phyloP scores from a whole-genome alignment of 2,329 filamentous ascomycete species.

The Capronia coronata region DNA sequence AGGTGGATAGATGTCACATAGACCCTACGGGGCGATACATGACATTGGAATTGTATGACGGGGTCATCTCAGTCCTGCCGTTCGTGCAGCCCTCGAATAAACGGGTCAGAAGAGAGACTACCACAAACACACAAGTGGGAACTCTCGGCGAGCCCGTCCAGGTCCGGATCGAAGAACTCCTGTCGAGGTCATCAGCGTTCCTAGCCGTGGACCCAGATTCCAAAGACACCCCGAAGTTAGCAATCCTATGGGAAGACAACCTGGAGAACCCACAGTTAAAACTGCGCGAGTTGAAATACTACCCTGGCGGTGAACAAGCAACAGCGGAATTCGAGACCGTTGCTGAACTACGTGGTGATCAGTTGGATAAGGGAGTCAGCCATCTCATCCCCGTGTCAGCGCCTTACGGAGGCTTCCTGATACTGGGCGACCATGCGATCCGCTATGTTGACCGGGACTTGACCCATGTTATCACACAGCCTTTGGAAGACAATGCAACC shows the following conservation, averaged over 20 bases:
- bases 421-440: conserved; percentile 73
- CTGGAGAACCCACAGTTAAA: conserved; percentile 51
- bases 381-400: conserved; percentile 56
- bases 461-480: conserved; percentile 58
- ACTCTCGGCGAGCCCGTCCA: conserved; percentile 57
- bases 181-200: conserved; percentile 60
- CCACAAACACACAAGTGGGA: conserved; percentile 31
- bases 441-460: conserved; percentile 76
- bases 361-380: conserved; percentile 54
- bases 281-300: conserved; percentile 50
- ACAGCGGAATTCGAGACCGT: conserved; percentile 50
- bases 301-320: conserved; percentile 40
- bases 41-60: conserved; percentile 62
- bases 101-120: conserved; percentile 29
- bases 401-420: conserved; percentile 62
- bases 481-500: conserved; percentile 61
- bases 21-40: conserved; percentile 69
- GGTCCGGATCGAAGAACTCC: conserved; percentile 59
- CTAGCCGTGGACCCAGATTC: conserved; percentile 47
- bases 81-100: conserved; percentile 51
- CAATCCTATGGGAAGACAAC: conserved; percentile 60
- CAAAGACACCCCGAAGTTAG: conserved; percentile 52
- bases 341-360: conserved; percentile 43
- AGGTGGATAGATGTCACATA: conserved; percentile 72
- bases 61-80: conserved; percentile 59